Conservation (phyloP, 2,329 filamentous ascomycete species). For the Elsinoe necatrix region DNA sequence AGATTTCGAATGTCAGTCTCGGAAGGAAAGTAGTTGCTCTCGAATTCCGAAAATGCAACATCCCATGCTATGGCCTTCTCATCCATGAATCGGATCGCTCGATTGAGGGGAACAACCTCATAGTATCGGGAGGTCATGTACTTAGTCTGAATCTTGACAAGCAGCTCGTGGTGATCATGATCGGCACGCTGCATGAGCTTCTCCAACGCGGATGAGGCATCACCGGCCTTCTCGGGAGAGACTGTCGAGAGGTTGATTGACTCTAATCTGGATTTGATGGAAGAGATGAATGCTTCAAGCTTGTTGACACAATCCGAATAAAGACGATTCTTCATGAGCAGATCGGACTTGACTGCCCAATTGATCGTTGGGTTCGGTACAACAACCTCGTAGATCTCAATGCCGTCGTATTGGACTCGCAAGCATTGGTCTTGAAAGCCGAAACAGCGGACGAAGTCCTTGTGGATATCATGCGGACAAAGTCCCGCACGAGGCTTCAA, state of each 20-base stretch:
- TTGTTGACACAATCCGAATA: conserved; percentile 73
- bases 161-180: conserved; percentile 68
- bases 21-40: conserved; percentile 81
- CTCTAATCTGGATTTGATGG: conserved; percentile 73
- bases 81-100: conserved; percentile 78
- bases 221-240: conserved; percentile 73
- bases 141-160: conserved; percentile 73
- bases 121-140: conserved; percentile 95
- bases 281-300: conserved; percentile 77
- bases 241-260: conserved; percentile 89
- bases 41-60: conserved; percentile 78
- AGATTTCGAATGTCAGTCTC: conserved; percentile 93
- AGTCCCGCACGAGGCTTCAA: conserved; percentile 64
- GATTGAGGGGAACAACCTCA: conserved; percentile 89
- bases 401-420: conserved; percentile 83
- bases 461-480: conserved; percentile 87
- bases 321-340: conserved; percentile 86
- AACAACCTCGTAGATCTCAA: conserved; percentile 87
- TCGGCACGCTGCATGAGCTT: conserved; percentile 67
- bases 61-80: conserved; percentile 95
- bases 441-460: conserved; percentile 88
- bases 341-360: conserved; percentile 94
- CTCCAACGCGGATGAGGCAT: conserved; percentile 75
- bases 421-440: conserved; percentile 78
- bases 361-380: conserved; percentile 84